Conservation (phyloP, 2,329 filamentous ascomycete genomes). For the Epichloe elymi region DNA sequence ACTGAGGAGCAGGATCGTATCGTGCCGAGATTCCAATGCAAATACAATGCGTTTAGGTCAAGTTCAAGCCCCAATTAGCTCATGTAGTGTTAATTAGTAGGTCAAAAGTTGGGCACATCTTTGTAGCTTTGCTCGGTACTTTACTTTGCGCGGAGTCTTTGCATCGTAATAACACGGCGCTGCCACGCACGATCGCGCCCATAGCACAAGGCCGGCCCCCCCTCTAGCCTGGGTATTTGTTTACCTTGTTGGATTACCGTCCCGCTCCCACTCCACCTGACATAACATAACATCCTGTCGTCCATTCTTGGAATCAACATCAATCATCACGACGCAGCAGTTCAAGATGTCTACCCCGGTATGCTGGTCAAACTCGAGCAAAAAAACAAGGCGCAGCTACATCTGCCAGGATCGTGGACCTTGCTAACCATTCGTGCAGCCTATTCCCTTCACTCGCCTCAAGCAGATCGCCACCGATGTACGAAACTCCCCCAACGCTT, state of each 20-base stretch:
- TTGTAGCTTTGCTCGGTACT: neutral
- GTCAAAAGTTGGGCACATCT: neutral
- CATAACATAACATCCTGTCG: neutral
- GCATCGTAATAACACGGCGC: neutral
- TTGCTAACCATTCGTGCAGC: slow-evolving; percentile 32
- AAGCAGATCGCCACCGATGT: slow-evolving; percentile 80
- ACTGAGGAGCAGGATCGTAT: no score
- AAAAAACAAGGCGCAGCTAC: neutral
- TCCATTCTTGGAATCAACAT: slow-evolving; percentile 3
- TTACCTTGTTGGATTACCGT: neutral
- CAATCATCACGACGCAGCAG: slow-evolving; percentile 5
- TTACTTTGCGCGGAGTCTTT: no score
- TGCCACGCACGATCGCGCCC: neutral
- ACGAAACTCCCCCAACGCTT: slow-evolving; percentile 22
- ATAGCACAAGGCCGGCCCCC: neutral
- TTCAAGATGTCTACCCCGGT: slow-evolving; percentile 27
- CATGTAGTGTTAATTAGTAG: neutral
- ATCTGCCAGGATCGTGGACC: neutral
- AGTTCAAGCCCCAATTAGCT: no score
- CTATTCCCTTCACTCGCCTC: slow-evolving; percentile 61
- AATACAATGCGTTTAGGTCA: no score
- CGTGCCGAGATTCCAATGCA: no score
- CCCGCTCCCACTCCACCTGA: neutral
- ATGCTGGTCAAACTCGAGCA: slow-evolving; percentile 5
- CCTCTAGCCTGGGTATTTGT: neutral